A percentile compares a stretch with the other conserved stretches of the same genome.
Conservation (phyloP, 2,329 filamentous ascomycete genomes). For the Bisporella sp. region DNA sequence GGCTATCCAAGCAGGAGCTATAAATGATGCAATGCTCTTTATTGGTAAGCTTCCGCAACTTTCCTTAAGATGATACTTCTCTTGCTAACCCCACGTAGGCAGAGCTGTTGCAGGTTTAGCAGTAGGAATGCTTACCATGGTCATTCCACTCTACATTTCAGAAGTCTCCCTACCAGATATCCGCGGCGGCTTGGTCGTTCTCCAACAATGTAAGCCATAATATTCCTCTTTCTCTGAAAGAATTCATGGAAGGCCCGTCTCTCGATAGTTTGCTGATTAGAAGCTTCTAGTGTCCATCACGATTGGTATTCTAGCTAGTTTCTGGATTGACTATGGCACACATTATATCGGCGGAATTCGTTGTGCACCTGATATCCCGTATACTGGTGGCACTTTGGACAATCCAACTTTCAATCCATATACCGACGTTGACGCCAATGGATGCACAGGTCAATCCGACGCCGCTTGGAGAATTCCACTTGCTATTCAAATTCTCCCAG, state of each 20-base stretch:
- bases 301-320: conserved; percentile 24
- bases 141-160: conserved; percentile 38
- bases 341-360: conserved; percentile 21
- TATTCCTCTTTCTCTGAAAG: too few species aligned
- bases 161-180: conserved; percentile 24
- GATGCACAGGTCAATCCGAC: conserved; percentile 26
- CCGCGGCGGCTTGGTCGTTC: conserved; percentile 20
- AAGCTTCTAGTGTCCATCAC: conserved; percentile 12
- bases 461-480: conserved; percentile 52
- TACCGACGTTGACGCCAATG: conserved; percentile 14
- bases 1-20: conserved; percentile 27
- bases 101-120: conserved; percentile 42
- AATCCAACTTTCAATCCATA: conserved; percentile 13
- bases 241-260: too few species aligned
- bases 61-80: too few species aligned
- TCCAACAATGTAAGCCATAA: conserved; percentile 18
- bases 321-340: conserved; percentile 25
- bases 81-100: conserved; percentile 10
- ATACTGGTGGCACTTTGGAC: conserved; percentile 12
- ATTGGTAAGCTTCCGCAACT: conserved; percentile 20
- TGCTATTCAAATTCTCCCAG: conserved; percentile 46
- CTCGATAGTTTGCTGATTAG: too few species aligned
- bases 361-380: conserved; percentile 16
- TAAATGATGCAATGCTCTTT: conserved; percentile 35
- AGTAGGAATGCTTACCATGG: conserved; percentile 40